These are phyloP conservation scores for Aspergillus homomorphus DNA, from an alignment of 495 filamentous ascomycete species.

Conservation along the genomic window DNA sequence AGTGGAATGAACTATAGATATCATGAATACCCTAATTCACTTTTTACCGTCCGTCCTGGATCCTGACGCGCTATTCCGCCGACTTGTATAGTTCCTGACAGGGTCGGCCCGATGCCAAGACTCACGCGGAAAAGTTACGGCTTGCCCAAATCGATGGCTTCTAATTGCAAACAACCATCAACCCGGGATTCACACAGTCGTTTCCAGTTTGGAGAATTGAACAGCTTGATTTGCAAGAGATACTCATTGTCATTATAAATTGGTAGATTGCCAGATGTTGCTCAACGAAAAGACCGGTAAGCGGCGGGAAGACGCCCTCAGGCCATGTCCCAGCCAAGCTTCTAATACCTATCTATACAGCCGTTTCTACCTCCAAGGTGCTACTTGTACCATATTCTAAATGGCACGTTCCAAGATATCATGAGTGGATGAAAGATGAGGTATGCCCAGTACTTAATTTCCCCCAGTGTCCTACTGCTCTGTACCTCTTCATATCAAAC, in stretches of 20 bases:
- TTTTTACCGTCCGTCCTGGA: background rate
- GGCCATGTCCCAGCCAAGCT: background rate
- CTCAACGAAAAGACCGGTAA: slow-evolving; percentile 43
- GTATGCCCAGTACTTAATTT: too few species aligned
- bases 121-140: slow-evolving; percentile 13
- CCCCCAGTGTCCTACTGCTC: too few species aligned
- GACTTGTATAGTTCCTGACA: background rate
- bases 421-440: slow-evolving; percentile 87
- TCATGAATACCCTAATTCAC: slow-evolving; percentile 2
- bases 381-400: slow-evolving; percentile 81
- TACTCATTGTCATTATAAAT: background rate
- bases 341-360: slow-evolving; percentile 36
- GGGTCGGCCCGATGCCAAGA: slow-evolving; percentile 19
- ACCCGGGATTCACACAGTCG: background rate
- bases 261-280: slow-evolving; percentile 27
- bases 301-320: background rate
- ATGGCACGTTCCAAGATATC: slow-evolving; percentile 78
- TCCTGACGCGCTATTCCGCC: too few species aligned
- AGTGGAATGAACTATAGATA: slow-evolving; percentile 2
- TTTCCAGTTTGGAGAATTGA: background rate
- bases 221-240: background rate
- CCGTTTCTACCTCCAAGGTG: slow-evolving; percentile 59
- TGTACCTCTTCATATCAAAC: background rate
- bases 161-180: background rate
- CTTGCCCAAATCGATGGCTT: slow-evolving; percentile 5